Percentiles rank a stretch among this genome's conserved stretches.
These are phyloP conservation scores for Dothideomycetidae sp. DNA, from an alignment of 2,329 filamentous ascomycete genomes.

Conservation along the genomic window DNA sequence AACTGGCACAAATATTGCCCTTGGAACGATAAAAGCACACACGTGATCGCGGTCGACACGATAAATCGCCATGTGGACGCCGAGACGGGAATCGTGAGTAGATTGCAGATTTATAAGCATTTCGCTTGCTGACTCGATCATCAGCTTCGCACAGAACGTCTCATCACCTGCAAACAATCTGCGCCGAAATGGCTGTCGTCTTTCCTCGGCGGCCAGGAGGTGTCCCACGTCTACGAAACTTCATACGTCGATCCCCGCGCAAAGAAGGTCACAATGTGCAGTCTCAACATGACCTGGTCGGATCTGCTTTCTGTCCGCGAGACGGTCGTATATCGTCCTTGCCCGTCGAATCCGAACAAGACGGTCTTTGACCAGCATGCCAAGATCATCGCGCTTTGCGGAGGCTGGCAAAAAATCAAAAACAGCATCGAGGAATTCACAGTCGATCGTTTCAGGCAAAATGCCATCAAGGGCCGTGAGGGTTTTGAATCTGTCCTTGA, in stretches of 20 bases:
- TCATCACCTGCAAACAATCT: slow-evolving; percentile 48
- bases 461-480: slow-evolving; percentile 77
- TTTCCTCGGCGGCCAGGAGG: slow-evolving; percentile 65
- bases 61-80: slow-evolving; percentile 56
- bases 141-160: slow-evolving; percentile 55
- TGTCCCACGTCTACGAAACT: slow-evolving; percentile 83
- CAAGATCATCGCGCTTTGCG: slow-evolving; percentile 83
- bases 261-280: slow-evolving; percentile 92
- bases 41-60: slow-evolving; percentile 92
- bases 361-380: slow-evolving; percentile 84
- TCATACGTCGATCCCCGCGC: slow-evolving; percentile 77
- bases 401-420: slow-evolving; percentile 94
- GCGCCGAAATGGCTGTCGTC: slow-evolving; percentile 69
- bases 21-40: slow-evolving; percentile 97
- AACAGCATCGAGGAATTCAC: slow-evolving; percentile 90
- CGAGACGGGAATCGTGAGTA: slow-evolving; percentile 51
- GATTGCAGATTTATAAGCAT: slow-evolving; percentile 6
- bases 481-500: slow-evolving; percentile 90
- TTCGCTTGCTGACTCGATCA: slow-evolving; percentile 10
- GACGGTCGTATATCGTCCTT: slow-evolving; percentile 72
- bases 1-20: slow-evolving; percentile 99
- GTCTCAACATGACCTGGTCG: slow-evolving; percentile 82
- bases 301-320: slow-evolving; percentile 87
- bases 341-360: slow-evolving; percentile 32
- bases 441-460: slow-evolving; percentile 79